These are phyloP conservation scores for Dactylonectria macrodidyma DNA, from an alignment of 2,329 filamentous ascomycete species.

Conservation along the genomic window DNA sequence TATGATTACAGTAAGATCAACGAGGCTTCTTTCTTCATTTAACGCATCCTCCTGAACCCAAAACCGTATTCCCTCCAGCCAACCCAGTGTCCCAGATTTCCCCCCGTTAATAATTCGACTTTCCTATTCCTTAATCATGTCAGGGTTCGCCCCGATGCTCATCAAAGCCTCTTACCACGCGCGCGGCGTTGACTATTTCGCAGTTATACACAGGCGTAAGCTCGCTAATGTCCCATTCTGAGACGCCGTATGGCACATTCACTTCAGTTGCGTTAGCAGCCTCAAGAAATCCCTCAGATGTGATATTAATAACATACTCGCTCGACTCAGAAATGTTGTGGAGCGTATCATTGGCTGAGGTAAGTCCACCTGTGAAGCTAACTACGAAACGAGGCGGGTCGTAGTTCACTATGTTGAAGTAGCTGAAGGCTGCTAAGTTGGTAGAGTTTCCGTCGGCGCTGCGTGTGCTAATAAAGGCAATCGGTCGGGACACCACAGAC, in stretches of 20 bases:
- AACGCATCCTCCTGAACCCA: constrained; percentile 93
- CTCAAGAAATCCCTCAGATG: constrained; percentile 87
- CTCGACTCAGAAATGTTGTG: constrained; percentile 78
- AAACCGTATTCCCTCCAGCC: constrained; percentile 88
- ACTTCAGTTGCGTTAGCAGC: constrained; percentile 87
- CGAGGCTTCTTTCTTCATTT: constrained; percentile 80
- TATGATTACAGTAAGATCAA: constrained; percentile 71
- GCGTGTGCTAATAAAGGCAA: constrained; percentile 74
- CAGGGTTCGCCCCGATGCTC: constrained; percentile 83
- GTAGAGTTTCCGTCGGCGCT: constrained; percentile 70
- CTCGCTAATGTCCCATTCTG: constrained; percentile 86
- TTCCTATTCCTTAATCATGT: constrained; percentile 84
- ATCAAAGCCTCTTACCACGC: constrained; percentile 88
- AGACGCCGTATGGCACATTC: constrained; percentile 82
- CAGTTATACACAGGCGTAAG: constrained; percentile 78
- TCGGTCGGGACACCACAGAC: constrained; percentile 85
- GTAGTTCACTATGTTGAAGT: constrained; percentile 86
- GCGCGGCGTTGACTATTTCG: constrained; percentile 75
- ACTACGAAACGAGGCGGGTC: constrained; percentile 88
- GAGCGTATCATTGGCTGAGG: constrained; percentile 82
- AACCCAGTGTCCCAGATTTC: constrained; percentile 80
- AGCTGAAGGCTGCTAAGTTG: constrained; percentile 91
- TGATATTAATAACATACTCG: constrained; percentile 90
- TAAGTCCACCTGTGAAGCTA: constrained; percentile 62
- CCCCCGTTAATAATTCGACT: constrained; percentile 78